Evolutionary conservation across 345 rosid species (phyloP), one percentile per base, ranked within the genome.

Genomic region (Conringia planisiliqua): DNA sequence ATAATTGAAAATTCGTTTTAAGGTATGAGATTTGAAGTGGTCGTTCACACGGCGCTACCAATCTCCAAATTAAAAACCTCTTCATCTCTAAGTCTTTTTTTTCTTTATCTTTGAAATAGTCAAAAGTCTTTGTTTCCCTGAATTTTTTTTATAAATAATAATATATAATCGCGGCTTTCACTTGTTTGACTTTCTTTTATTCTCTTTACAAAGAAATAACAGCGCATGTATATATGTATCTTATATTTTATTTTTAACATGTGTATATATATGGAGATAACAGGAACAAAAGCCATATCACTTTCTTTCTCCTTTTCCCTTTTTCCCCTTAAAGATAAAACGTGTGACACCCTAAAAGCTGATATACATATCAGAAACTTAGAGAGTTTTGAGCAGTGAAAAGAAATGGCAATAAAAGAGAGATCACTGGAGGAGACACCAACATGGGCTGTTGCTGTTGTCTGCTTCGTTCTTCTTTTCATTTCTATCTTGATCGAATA

Each of bases 391-490:
- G 52, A 51, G 27, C 4, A 48, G 60, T 62, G 66, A 43, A 16
- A 22, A 33, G 1, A 47, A 66, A 78, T 78, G 81, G 77, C 76
- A 10, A 6, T 78, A 42, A 67, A 80, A 72, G 88, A 83, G 48
- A 71, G 89, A 18, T 55, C 89, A 38, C 32, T 94, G 52, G 89
- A 85, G 70, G 60, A 84, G 39, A 94, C 98, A 2, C 86, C 98
- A 30, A 94, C 98, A 8, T 94, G 98, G 98, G 93, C 97, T 26
- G 86, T 94, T 64, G 97, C 98, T 52, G 84, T 78, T 52, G 97
- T 94, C 46, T 90, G 88, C 76, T 83, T 89, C 62, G 90, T 82
- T 50, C 54, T 94, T 77, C 68, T 94, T 69, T 82, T 77, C 60
- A 79, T 91, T 57, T 94, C 98, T 33, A 85, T 94, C 68, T 11